A percentile compares a stretch with the other conserved stretches of the same genome.
Evolutionary conservation across 768 basidiomycete species (phyloP).

Genomic region (Boletus fagicola): DNA sequence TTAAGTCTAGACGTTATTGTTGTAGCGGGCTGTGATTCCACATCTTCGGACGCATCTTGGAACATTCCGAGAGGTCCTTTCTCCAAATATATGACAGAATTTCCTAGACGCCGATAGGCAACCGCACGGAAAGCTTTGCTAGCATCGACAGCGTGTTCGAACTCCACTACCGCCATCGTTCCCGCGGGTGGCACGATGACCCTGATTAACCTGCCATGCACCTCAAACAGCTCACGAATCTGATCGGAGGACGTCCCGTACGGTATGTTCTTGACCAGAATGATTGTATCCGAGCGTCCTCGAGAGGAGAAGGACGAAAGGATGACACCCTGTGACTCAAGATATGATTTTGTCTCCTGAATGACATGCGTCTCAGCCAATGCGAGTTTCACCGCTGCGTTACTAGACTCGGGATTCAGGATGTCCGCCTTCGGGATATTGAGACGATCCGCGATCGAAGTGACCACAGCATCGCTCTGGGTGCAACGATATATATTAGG

Average conservation of each 20-base stretch:
- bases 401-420: conserved; percentile 77
- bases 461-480: conserved; percentile 90
- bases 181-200: conserved; percentile 89
- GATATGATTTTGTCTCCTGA: conserved; percentile 87
- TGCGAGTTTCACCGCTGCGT: conserved; percentile 90
- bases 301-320: conserved; percentile 54
- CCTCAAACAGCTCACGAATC: conserved; percentile 76
- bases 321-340: conserved; percentile 73
- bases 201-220: conserved; percentile 66
- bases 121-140: conserved; percentile 74
- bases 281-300: conserved; percentile 69
- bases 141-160: conserved; percentile 68
- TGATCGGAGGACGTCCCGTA: conserved; percentile 77
- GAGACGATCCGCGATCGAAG: conserved; percentile 87
- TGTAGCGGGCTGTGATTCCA: conserved; percentile 4
- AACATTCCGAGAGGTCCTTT: conserved; percentile 89
- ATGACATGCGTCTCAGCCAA: conserved; percentile 96
- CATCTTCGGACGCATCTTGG: conserved; percentile 37
- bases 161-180: conserved; percentile 90
- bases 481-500: conserved; percentile 20
- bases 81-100: conserved; percentile 89
- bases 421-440: conserved; percentile 85
- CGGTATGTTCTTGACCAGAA: conserved; percentile 96
- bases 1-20: conserved; percentile 22
- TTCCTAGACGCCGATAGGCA: conserved; percentile 85